Conservation (phyloP, 2,329 filamentous ascomycete genomes). For the Trichoderma atrobrunneum region DNA sequence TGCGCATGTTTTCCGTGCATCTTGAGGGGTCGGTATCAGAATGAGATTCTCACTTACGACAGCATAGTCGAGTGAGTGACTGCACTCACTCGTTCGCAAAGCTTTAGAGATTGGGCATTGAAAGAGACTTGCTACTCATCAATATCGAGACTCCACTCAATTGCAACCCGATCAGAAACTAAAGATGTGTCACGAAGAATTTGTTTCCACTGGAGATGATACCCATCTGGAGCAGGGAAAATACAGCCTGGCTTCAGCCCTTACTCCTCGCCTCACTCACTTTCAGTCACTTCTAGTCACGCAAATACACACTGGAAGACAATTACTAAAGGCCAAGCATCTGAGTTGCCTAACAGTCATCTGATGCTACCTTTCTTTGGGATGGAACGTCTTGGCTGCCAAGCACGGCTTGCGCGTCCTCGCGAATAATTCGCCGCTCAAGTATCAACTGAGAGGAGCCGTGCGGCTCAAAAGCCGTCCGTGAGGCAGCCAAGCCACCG, state of each 20-base stretch:
- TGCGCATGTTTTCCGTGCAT: not conserved
- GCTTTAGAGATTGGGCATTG: not conserved
- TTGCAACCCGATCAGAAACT: not conserved
- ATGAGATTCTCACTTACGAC: not conserved
- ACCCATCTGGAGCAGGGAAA: not conserved
- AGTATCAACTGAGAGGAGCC: not conserved
- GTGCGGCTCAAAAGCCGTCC: not conserved
- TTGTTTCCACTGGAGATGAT: not conserved
- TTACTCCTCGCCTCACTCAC: not conserved
- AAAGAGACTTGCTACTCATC: not conserved
- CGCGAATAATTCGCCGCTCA: not conserved
- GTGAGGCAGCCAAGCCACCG: not conserved
- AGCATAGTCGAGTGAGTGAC: not conserved
- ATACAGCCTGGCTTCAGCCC: not conserved
- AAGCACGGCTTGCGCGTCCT: constrained; percentile 2
- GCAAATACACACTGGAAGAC: not conserved
- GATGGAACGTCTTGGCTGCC: not conserved
- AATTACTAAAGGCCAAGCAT: not conserved
- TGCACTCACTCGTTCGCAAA: not conserved
- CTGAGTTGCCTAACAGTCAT: not conserved
- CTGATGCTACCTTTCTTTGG: not conserved
- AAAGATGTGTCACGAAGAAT: not conserved
- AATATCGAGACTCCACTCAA: not conserved
- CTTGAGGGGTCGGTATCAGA: not conserved
- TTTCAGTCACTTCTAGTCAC: not conserved